Evolutionary conservation across 352 stramenopile genomes (phyloP), one percentile per base, ranked within the genome.

Genomic region (Sclerospora graminicola): DNA sequence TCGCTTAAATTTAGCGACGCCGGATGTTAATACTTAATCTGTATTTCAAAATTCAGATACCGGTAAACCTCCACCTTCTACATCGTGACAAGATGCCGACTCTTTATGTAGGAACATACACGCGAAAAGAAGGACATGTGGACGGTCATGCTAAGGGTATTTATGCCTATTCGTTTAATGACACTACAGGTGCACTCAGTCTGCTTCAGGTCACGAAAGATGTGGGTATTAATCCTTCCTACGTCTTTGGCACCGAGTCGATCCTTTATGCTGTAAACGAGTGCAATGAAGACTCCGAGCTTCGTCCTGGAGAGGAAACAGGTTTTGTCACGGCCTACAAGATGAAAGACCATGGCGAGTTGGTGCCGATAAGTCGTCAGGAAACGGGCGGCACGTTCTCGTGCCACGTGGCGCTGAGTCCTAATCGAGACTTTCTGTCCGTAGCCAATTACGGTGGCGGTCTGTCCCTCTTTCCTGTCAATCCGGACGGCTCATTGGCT

Each of bases 101-200:
- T 16, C 57, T 92, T 1, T 85, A 86, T 37, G 77, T 89, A 15
- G 80, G 80, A 47, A 89, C 77, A n/a, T 92, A 92, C 58, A 87
- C 80, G 38, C 77, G 77, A 45, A 77, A 77, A 50, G 70, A 87
- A 60, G 64, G 57, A 36, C 73, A 85, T 54, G 77, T 92, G 42
- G 55, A 92, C 35, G 80, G 80, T 38, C 73, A 87, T 38, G 80
- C 75, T 43, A 73, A 74, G 41, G 80, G 77, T 48, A 69, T 92
- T 48, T 65, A 86, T 57, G 52, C 66, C 11, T 84, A 85, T 55
- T 54, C 54, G 23, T 66, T 92, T 35, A 51, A 82, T 41, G 51
- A 70, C 24, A 28, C 52, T 16, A 81, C 54, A 5, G 79, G 76
- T 31, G 58, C 58, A 28, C 45, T 89, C 10, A 28, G 58, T 37